Percentiles rank a stretch among this genome's conserved stretches.
Evolutionary conservation across 192 early-diverging fungal species (phyloP).

Genomic region (Rhizoclosmatium sp.): DNA sequence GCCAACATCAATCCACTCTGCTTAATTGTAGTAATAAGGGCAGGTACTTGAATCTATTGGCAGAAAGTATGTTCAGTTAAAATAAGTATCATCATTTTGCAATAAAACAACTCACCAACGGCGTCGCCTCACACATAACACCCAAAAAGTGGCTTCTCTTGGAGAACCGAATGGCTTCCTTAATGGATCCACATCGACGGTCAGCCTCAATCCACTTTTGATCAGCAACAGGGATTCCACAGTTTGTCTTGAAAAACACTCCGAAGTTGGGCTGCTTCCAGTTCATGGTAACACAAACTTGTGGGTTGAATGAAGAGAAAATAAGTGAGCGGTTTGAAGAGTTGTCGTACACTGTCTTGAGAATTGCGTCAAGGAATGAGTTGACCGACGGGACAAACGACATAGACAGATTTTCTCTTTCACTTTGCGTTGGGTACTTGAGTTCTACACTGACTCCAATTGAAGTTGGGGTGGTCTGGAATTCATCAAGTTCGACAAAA

Average conservation of each 20-base stretch:
- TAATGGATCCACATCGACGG: conserved; percentile 72
- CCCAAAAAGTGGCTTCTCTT: conserved; percentile 92
- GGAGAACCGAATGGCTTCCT: conserved; percentile 94
- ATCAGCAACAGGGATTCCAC: conserved; percentile 59
- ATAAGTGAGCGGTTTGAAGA: conserved; percentile 66
- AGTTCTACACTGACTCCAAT: conserved; percentile 89
- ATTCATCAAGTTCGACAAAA: not conserved
- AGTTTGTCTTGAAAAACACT: conserved; percentile 92
- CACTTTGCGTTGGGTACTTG: conserved; percentile 81
- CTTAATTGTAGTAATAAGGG: conserved; percentile 91
- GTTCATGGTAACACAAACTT: conserved; percentile 91
- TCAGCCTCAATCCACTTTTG: conserved; percentile 43
- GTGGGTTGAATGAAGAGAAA: conserved; percentile 91
- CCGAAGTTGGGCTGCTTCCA: conserved; percentile 99
- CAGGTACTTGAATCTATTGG: conserved; percentile 85
- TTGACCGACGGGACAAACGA: conserved; percentile 77
- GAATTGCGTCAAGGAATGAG: conserved; percentile 85
- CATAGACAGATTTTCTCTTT: conserved; percentile 60
- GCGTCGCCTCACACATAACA: conserved; percentile 87
- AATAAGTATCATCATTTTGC: not conserved
- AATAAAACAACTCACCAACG: conserved; percentile 69
- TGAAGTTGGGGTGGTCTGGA: conserved; percentile 68
- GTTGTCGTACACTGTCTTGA: conserved; percentile 86
- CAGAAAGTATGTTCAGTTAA: conserved; percentile 2
- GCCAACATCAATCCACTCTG: conserved; percentile 90